Conservation (phyloP, 2,329 filamentous ascomycete species). For the Alternaria infectoria region DNA sequence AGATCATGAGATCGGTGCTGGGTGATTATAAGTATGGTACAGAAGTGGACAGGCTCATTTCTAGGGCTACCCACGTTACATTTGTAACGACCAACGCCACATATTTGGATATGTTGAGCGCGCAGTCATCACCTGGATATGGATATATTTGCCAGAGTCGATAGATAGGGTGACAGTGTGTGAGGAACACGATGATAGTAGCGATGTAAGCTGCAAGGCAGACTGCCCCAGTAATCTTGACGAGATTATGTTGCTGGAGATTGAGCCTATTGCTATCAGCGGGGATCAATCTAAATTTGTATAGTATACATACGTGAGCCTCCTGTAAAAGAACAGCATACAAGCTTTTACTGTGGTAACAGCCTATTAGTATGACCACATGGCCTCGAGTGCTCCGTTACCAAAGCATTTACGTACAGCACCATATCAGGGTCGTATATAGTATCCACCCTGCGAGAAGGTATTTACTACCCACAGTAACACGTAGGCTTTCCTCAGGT, state of each 20-base stretch:
- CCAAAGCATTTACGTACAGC: constrained; percentile 6
- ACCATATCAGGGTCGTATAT: constrained; percentile 16
- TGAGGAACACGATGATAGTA: constrained; percentile 8
- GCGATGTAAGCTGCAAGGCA: constrained; percentile 7
- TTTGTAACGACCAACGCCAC: constrained; percentile 11
- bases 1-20: constrained; percentile 6
- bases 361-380: not conserved
- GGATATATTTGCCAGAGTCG: constrained; percentile 18
- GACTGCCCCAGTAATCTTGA: constrained; percentile 9
- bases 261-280: constrained; percentile 6
- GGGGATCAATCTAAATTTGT: not conserved
- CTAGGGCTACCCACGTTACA: not conserved
- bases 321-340: constrained; percentile 17
- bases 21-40: not conserved
- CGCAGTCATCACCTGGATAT: constrained; percentile 13
- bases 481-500: constrained; percentile 1
- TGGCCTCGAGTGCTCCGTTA: not conserved
- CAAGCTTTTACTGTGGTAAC: constrained; percentile 11
- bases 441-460: constrained; percentile 16
- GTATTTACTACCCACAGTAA: constrained; percentile 14
- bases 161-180: constrained; percentile 12
- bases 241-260: constrained; percentile 7
- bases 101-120: constrained; percentile 17
- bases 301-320: constrained; percentile 9
- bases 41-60: not conserved